These are phyloP conservation scores for Cladophialophora carrionii DNA, from an alignment of 2,329 filamentous ascomycete genomes.

Conservation along the genomic window DNA sequence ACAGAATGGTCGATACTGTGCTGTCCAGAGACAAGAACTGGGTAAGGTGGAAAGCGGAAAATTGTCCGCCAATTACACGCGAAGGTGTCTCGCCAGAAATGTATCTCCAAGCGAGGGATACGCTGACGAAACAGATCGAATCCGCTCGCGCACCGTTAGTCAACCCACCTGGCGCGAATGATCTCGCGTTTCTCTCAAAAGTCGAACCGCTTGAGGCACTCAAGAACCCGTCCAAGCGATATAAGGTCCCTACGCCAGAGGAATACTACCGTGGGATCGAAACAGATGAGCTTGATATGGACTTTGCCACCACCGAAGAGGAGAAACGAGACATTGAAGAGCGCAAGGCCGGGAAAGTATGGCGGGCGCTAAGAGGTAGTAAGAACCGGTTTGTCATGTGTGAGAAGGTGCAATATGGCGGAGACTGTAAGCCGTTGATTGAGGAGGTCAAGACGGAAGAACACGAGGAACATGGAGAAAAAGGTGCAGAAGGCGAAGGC, in stretches of 20 bases:
- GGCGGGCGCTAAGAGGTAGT: slow-evolving; percentile 82
- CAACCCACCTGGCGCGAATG: slow-evolving; percentile 70
- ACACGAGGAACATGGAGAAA: slow-evolving; percentile 18
- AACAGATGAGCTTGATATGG: slow-evolving; percentile 81
- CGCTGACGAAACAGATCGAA: slow-evolving; percentile 67
- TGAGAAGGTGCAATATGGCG: slow-evolving; percentile 84
- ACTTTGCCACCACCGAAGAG: slow-evolving; percentile 70
- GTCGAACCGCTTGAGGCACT: slow-evolving; percentile 70
- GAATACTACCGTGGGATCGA: slow-evolving; percentile 74
- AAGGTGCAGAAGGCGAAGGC: slow-evolving; percentile 7
- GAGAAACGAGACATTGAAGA: slow-evolving; percentile 65
- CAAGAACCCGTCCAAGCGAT: slow-evolving; percentile 66
- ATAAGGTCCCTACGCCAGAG: slow-evolving; percentile 69
- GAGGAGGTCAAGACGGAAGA: slow-evolving; percentile 18
- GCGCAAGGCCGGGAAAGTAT: slow-evolving; percentile 83
- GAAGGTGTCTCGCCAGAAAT: slow-evolving; percentile 69
- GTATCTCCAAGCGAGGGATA: slow-evolving; percentile 70
- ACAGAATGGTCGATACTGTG: slow-evolving; percentile 95
- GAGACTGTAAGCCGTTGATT: slow-evolving; percentile 59
- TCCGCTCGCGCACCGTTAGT: slow-evolving; percentile 69
- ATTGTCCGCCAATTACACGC: slow-evolving; percentile 82
- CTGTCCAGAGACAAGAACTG: slow-evolving; percentile 96
- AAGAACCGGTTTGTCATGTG: slow-evolving; percentile 68
- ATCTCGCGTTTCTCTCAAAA: slow-evolving; percentile 77
- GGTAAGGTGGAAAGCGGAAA: slow-evolving; percentile 97